Base-by-base conservation (phyloP, 1,139 yeast genomes). In the Debaryomycetaceae sp. region DNA sequence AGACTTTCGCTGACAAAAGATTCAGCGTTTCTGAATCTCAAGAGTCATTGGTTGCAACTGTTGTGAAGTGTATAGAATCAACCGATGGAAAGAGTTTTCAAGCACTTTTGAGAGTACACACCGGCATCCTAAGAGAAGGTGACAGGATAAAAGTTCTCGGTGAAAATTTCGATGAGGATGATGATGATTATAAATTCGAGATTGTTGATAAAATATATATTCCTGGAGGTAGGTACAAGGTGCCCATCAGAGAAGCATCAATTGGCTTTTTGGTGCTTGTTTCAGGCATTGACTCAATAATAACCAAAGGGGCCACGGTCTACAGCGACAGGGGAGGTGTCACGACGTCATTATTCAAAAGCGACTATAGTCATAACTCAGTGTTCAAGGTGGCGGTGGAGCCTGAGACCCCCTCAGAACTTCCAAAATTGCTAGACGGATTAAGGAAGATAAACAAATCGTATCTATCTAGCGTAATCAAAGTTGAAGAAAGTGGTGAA, bases 401-500 rank as follows among this genome's bases (percentile, higher is more conserved):
- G 54, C 96, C 98, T 0, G 73, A 77, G 20, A 74, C 77, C 34
- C 97, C 97, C 0, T 76, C 88, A 0, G 96, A 91, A 45, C 66
- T 87, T 23, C 95, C 96, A 0, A 77, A 78, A 49, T 70, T 91
- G 57, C 68, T 85, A 13, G 84, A 80, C 17, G 90, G 91, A 0
- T 66, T 93, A 42, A 72, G 86, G 48, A 78, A 74, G 46, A 69
- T 86, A 24, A 78, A 78, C 51, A 81, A 78, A 51, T 69, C 85
- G 1, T 91, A 87, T 57, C 75, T 87, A 11, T 82, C 91, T 6
- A 72, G 83, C 34, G 74, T 75, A 27, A 70, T 88, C 6, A 81
- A 77, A 50, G 91, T 87, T 1, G 97, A 89, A 60, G 96, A 87
- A 53, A 85, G 91, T 45, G 97, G 98, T 1, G 98, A 91, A 56